Evolutionary conservation across 768 basidiomycete genomes (phyloP).

Genomic region (Leucocoprinus sp.): DNA sequence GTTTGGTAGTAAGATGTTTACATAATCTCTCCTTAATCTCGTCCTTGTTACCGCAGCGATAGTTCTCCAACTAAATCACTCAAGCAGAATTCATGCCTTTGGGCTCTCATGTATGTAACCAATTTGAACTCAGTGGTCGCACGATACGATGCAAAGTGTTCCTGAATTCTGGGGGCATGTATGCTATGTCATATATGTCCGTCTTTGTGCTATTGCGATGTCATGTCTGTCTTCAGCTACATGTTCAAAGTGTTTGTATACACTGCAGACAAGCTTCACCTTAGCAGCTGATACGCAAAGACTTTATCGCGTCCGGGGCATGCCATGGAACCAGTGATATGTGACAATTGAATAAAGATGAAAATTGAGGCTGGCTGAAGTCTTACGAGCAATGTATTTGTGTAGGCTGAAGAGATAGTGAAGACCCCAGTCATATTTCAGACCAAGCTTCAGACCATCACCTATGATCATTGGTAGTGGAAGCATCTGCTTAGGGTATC

Average conservation of each 20-base stretch:
- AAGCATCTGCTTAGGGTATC: slow-evolving; percentile 4
- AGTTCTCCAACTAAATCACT: too few species aligned
- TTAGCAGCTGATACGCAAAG: background rate
- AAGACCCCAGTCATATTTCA: background rate
- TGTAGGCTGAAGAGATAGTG: slow-evolving; percentile 10
- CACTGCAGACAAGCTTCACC: too few species aligned
- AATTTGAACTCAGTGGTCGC: too few species aligned
- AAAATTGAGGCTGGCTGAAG: slow-evolving; percentile 7
- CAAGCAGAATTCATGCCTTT: too few species aligned
- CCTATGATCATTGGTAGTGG: slow-evolving; percentile 10
- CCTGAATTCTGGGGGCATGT: too few species aligned
- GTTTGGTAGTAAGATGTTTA: slow-evolving; percentile 25
- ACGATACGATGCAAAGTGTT: background rate
- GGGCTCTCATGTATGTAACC: too few species aligned
- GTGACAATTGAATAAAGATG: background rate
- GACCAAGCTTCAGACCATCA: slow-evolving; percentile 9
- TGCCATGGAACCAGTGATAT: background rate
- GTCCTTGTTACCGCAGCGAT: too few species aligned
- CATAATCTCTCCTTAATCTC: slow-evolving; percentile 16
- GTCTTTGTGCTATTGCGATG: too few species aligned
- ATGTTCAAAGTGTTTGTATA: too few species aligned
- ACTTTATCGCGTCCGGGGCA: background rate
- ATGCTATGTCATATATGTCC: too few species aligned
- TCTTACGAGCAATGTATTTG: slow-evolving; percentile 12
- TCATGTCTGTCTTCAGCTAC: too few species aligned